Evolutionary conservation across 805 yeast genomes (phyloP), one percentile per base, ranked within the genome.

Genomic region (Metschnikowia santaceciliae): DNA sequence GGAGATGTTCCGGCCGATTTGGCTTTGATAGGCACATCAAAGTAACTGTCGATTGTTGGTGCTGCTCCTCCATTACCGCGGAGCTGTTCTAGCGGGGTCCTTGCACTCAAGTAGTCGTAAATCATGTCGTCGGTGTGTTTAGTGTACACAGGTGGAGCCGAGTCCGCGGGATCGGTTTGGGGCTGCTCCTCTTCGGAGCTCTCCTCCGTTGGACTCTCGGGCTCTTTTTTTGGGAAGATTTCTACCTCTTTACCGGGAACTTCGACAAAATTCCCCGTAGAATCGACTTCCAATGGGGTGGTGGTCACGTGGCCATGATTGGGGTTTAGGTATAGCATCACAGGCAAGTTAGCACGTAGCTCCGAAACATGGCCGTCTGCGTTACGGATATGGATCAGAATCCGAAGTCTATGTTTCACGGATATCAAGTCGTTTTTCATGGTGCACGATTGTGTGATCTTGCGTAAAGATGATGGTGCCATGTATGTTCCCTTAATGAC

Each of bases 291-390:
- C 52, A 55, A 66, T 49, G 69, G 72, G 17, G 58, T 56, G 1
- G 75, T 72, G n/a, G 60, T 55, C 6, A 68, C 72, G 45, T 63
- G 63, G 2, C 77, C 77, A 59, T 66, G 62, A 42, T 68, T 67
- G 3, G 77, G 69, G 48, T 76, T 71, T 15, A 78, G 60, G 52
- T 74, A 77, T 3, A 79, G 59, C 34, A 59, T 57, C 1, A 80
- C 62, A 0, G 84, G 84, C 40, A 80, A 61, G 54, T 78, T 79
- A 10, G 83, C 80, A 46, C 80, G 66, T 32, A 80, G 67, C 56
- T 79, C 82, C 47, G 80, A 75, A 2, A 68, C 63, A 59, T 78
- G 82, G 14, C 83, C 83, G 52, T 71, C 78, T 6, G 72, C 66
- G 52, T 80, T 80, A 20, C 71, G 64, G 35, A 80, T 61, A 47